A percentile compares a stretch with the other conserved stretches of the same genome.
These are phyloP conservation scores for Gynandropsis gynandra DNA, from an alignment of 345 rosid species.

Conservation along the genomic window DNA sequence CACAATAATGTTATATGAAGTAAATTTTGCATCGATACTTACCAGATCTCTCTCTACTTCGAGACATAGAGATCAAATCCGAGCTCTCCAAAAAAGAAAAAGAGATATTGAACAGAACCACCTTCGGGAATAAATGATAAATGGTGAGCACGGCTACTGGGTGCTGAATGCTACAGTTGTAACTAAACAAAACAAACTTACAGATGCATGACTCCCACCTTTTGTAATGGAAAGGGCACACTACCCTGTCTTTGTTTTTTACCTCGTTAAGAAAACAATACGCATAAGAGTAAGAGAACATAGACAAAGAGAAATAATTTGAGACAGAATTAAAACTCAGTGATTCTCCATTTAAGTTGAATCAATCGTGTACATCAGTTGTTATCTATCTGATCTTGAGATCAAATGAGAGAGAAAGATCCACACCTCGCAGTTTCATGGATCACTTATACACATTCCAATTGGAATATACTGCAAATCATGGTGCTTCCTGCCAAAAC, in stretches of 20 bases:
- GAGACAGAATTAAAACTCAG: neutral
- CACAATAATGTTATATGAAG: too few relatives aligned
- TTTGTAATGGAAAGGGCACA: constrained; percentile 3
- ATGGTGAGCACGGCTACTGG: neutral
- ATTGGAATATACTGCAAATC: constrained; percentile 9
- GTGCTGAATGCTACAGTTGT: neutral
- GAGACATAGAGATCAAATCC: too few relatives aligned
- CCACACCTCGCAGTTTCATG: constrained; percentile 21
- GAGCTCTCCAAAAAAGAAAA: too few relatives aligned
- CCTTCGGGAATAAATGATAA: neutral
- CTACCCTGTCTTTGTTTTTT: constrained; percentile 10
- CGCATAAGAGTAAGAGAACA: constrained; percentile 9
- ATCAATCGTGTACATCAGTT: neutral
- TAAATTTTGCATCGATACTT: too few relatives aligned
- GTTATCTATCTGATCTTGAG: constrained; percentile 11
- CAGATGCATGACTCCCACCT: constrained; percentile 11
- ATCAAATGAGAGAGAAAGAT: constrained; percentile 9
- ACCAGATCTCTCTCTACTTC: too few relatives aligned
- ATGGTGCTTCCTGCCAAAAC: constrained; percentile 1
- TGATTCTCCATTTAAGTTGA: constrained; percentile 8
- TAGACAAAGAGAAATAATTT: neutral
- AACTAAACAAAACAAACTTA: constrained; percentile 15
- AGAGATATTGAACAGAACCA: neutral
- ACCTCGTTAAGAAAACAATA: constrained; percentile 21
- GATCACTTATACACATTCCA: constrained; percentile 20